Base-by-base conservation (phyloP, 2,329 filamentous ascomycete species). In the Epichloe scottii region DNA sequence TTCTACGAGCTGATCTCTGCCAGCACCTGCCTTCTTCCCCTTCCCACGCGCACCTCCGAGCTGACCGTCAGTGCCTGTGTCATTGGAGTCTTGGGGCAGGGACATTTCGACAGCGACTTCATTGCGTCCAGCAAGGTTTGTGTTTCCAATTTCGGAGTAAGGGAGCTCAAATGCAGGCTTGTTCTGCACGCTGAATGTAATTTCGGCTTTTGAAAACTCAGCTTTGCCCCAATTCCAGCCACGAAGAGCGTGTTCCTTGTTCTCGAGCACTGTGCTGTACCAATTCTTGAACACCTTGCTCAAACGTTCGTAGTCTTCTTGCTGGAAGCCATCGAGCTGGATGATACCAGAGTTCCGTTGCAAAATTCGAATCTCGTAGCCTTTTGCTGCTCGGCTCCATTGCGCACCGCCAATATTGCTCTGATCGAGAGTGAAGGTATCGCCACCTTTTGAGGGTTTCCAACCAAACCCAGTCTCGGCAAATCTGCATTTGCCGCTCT, bases 211-310 rank as follows among this genome's bases (percentile, higher is more conserved):
- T 55, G 86, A 85, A 66, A 98, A 95, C 62, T 98, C 93, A 57
- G 89, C 88, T 71, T 97, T 98, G 62, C 93, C 93, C 94, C 93
- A 98, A 68, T 98, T 98, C 93, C 93, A 98, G 51, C 93, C 93
- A 59, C 93, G 83, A 53, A 98, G 74, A 23, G 93, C 89, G 68
- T 97, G 93, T 69, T 98, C 93, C 68, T 88, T 89, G 67, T 81
- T 87, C 66, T 97, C 90, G 53, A 98, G 78, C 61, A 84, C 89
- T 62, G 93, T 85, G 71, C 89, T 93, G 71, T 97, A 98, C 88
- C 91, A 97, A 63, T 91, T 87, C 73, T 96, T 97, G 78, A 98
- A 96, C 59, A 93, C 81, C 67, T 95, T 96, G 70, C 75, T 79
- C 14, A 96, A 74, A 51, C 93, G 87, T 58, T 98, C 93, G 59